Evolutionary conservation across 345 rosid genomes (phyloP), one percentile per base, ranked within the genome.

Genomic region (Odontarrhena argentea): DNA sequence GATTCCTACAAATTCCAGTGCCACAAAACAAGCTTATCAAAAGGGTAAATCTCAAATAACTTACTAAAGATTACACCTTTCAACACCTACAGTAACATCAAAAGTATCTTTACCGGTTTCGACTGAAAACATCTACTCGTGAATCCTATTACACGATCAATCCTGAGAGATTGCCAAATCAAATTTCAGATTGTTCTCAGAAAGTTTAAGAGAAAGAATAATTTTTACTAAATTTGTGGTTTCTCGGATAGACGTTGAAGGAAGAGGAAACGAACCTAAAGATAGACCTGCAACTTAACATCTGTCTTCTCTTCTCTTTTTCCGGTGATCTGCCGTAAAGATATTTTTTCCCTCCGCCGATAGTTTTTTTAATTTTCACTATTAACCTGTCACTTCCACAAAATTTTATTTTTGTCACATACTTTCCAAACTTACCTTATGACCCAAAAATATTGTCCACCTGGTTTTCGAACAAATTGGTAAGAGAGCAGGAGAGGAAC

Each of bases 131-230:
- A 60, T 40, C 76, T 54, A 74, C 68, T 77, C 25, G 76, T 67
- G 43, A 79, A 67, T 53, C 51, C 68, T 42, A 79, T 58, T 44
- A 78, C 71, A 26, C 81, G 69, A 44, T 77, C 79, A 54, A 65
- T 73, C 76, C 90, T 91, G 83, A 30, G 48, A 9, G 14, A 9
- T 63, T 6, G 22, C 63, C 5, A 25, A 28, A 2, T 28, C 3
- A 28, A 28, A 18, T 18, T 18, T 18, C 22, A 18, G 22, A 18
- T 18, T 18, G 0, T 18, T 18, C 22, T 18, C 22, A 18, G 22
- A 18, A 18, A 18, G 22, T 18, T 28, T 3, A 4, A 28, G 0
- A 28, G 59, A 69, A 69, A 69, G 37, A 22, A 48, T 32, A 34
- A 63, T 38, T 55, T 61, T 63, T 63, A 28, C 7, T 37, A 32